These are phyloP conservation scores for Magnolia kwangsiensis DNA, from an alignment of 164 flowering plant species.

Conservation along the genomic window DNA sequence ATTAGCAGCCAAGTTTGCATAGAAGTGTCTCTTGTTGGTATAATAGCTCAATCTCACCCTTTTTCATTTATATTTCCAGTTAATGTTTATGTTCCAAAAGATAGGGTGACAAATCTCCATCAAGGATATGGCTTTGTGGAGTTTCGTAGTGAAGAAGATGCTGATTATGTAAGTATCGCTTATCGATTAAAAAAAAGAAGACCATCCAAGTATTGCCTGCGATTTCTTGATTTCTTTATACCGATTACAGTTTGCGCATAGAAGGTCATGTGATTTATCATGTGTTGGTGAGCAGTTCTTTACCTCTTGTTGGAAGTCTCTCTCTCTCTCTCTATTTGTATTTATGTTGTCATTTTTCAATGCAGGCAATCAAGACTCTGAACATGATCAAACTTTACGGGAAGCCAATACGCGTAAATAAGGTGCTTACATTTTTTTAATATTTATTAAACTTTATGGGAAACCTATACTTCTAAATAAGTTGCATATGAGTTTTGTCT, in stretches of 20 bases:
- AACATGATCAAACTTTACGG: constrained; percentile 98
- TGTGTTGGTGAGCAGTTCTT: background rate
- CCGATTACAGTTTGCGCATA: too few species aligned
- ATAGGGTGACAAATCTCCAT: constrained; percentile 93
- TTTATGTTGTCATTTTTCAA: constrained; percentile 1
- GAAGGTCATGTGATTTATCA: background rate
- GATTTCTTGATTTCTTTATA: too few species aligned
- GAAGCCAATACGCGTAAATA: constrained; percentile 95
- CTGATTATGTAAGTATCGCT: constrained; percentile 78
- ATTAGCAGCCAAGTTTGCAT: background rate
- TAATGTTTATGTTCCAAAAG: constrained; percentile 97
- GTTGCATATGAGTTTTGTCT: too few species aligned
- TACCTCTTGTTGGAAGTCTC: background rate
- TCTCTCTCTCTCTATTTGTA: background rate
- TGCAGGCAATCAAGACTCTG: constrained; percentile 94
- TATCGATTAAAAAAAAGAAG: background rate
- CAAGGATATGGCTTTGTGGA: constrained; percentile 99
- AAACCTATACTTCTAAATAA: background rate
- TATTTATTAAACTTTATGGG: background rate
- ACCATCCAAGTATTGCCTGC: background rate
- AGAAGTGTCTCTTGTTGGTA: background rate
- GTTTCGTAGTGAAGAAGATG: constrained; percentile 95
- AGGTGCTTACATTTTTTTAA: constrained; percentile 41
- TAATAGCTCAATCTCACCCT: background rate
- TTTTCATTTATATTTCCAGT: constrained; percentile 40